Evolutionary conservation across 257 asterid species (phyloP).

Genomic region (Lantana camara): DNA sequence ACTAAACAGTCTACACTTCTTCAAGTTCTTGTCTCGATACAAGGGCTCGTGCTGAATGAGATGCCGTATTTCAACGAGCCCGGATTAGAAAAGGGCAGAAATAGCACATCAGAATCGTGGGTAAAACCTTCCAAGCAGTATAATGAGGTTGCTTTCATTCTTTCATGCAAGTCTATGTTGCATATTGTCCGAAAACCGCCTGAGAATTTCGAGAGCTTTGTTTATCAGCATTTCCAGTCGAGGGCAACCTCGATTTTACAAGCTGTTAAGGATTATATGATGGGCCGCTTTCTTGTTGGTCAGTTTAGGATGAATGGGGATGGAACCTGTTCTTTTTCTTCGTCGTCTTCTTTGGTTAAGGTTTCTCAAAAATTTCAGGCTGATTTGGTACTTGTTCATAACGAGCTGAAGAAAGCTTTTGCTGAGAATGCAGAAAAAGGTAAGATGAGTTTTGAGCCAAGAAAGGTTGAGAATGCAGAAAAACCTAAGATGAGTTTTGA

Average conservation of each 20-base stretch:
- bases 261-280: slow-evolving; percentile 35
- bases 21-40: slow-evolving; percentile 61
- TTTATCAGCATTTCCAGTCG: slow-evolving; percentile 35
- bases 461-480: too few species aligned
- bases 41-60: slow-evolving; percentile 62
- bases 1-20: slow-evolving; percentile 45
- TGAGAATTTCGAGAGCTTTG: slow-evolving; percentile 45
- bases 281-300: slow-evolving; percentile 34
- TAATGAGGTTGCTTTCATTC: slow-evolving; percentile 34
- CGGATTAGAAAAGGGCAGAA: background rate
- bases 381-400: background rate
- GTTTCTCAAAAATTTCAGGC: slow-evolving; percentile 29
- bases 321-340: slow-evolving; percentile 17
- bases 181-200: slow-evolving; percentile 37
- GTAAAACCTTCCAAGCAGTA: slow-evolving; percentile 30
- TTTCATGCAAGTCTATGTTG: slow-evolving; percentile 54
- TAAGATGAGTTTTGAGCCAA: too few species aligned
- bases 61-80: slow-evolving; percentile 66
- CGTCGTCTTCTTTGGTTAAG: background rate
- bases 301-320: slow-evolving; percentile 12
- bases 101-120: background rate
- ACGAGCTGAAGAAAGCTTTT: slow-evolving; percentile 18
- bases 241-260: slow-evolving; percentile 32
- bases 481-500: background rate
- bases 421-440: too few species aligned